phyloP scores from a whole-genome alignment of 495 filamentous ascomycete species.

The Neurospora sublineolata region DNA sequence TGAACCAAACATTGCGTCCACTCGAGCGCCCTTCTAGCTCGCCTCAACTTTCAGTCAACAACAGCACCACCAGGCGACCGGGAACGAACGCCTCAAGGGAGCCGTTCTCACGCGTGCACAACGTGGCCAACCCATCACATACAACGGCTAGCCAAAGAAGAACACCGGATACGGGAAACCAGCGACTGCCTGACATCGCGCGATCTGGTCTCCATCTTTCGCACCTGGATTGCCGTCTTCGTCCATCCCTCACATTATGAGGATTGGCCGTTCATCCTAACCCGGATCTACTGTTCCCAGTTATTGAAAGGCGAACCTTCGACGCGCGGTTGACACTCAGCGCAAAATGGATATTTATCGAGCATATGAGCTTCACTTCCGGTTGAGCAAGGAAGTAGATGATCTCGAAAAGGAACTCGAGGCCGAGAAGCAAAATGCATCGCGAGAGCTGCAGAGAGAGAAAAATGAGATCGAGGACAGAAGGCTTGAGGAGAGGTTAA shows the following conservation, averaged over 20 bases:
- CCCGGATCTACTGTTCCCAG: neutral
- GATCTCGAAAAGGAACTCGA: conserved; percentile 1
- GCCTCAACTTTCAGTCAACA: neutral
- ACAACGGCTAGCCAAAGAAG: neutral
- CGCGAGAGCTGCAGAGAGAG: neutral
- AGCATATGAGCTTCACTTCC: neutral
- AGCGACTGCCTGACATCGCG: neutral
- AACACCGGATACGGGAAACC: neutral
- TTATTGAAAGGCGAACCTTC: neutral
- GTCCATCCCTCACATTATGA: neutral
- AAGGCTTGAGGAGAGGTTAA: neutral
- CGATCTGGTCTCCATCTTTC: neutral
- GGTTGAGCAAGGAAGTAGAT: neutral
- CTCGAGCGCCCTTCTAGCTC: neutral
- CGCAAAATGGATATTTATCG: neutral
- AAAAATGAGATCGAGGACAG: neutral
- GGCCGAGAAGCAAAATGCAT: neutral
- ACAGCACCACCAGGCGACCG: neutral
- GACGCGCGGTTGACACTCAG: neutral
- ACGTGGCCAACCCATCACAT: neutral
- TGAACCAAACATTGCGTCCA: neutral
- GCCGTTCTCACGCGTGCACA: neutral
- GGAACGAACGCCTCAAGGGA: neutral
- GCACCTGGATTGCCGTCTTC: neutral
- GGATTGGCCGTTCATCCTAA: neutral